Percentiles rank a stretch among this genome's conserved stretches.
Evolutionary conservation across 139 green algal species (phyloP).

Genomic region (Mychonastes homosphaera): DNA sequence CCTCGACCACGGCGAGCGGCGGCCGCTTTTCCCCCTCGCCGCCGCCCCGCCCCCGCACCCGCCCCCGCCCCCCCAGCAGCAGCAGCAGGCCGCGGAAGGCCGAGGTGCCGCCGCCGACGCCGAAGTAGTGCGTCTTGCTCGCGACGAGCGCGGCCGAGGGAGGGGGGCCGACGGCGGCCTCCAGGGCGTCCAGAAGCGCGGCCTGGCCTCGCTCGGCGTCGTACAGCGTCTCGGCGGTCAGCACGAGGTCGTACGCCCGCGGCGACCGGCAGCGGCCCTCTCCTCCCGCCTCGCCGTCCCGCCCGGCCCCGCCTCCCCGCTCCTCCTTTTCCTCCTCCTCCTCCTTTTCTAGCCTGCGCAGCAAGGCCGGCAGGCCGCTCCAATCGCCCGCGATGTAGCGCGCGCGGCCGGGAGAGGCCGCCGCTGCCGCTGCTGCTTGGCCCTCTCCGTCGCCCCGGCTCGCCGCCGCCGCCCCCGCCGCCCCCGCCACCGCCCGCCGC

Average conservation of each 20-base stretch:
- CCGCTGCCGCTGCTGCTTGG: too few species aligned
- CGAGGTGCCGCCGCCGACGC: constrained; percentile 75
- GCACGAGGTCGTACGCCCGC: constrained; percentile 60
- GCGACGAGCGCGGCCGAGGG: constrained; percentile 49
- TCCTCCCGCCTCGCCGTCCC: constrained; percentile 13
- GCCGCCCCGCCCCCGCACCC: background rate
- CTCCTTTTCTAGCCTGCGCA: constrained; percentile 6
- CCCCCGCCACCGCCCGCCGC: background rate
- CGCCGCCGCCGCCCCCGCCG: constrained; percentile 10
- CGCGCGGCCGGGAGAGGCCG: background rate
- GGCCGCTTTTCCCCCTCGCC: constrained; percentile 1
- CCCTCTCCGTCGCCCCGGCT: background rate
- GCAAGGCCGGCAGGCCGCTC: constrained; percentile 24
- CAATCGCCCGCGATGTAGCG: constrained; percentile 52
- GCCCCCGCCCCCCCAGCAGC: background rate
- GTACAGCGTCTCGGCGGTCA: constrained; percentile 81
- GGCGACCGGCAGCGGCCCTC: constrained; percentile 7
- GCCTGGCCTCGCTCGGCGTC: constrained; percentile 12
- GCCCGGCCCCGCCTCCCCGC: background rate
- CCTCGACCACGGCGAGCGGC: constrained; percentile 13
- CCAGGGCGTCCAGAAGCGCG: background rate
- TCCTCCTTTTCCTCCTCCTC: background rate
- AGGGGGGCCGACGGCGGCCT: background rate
- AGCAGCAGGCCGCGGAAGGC: constrained; percentile 49
- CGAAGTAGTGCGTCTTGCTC: constrained; percentile 94